A percentile compares a stretch with the other conserved stretches of the same genome.
These are phyloP conservation scores for Tylopilus orsonianus DNA, from an alignment of 1,284 basidiomycete genomes.

Conservation along the genomic window DNA sequence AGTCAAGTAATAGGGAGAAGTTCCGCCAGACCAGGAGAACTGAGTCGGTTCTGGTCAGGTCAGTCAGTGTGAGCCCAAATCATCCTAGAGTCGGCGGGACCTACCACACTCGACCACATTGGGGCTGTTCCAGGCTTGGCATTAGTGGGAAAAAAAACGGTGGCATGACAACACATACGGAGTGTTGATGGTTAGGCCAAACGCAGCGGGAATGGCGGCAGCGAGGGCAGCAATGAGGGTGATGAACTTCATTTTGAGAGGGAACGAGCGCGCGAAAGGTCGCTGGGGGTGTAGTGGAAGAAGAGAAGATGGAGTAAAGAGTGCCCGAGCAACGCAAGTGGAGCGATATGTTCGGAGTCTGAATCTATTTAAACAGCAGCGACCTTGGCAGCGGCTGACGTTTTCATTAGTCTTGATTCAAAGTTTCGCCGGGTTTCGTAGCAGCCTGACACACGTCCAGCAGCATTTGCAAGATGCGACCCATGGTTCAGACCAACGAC, in stretches of 20 bases:
- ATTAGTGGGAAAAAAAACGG: conserved; percentile 12
- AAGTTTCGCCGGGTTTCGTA: too few species aligned
- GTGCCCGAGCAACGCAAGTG: neutral
- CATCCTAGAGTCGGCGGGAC: conserved; percentile 24
- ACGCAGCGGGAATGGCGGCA: conserved; percentile 44
- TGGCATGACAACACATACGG: conserved; percentile 48
- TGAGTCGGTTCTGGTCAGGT: conserved; percentile 51
- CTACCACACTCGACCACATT: conserved; percentile 54
- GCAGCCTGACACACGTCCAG: neutral
- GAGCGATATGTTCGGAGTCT: conserved; percentile 30
- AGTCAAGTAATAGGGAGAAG: conserved; percentile 62
- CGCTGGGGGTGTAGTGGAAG: conserved; percentile 10
- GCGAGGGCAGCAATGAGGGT: conserved; percentile 44
- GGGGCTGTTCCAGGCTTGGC: conserved; percentile 26
- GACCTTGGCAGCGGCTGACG: too few species aligned
- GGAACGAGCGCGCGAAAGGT: conserved; percentile 25
- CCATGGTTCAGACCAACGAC: too few species aligned
- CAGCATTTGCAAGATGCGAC: too few species aligned
- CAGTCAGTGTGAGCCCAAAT: neutral
- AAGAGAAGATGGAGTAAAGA: conserved; percentile 2
- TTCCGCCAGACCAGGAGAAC: conserved; percentile 57
- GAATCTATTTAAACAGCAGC: conserved; percentile 19
- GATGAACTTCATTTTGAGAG: conserved; percentile 52
- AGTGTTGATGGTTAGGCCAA: conserved; percentile 64
- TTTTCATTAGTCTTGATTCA: neutral